These are phyloP conservation scores for Plasmodium relictum DNA, from an alignment of 169 alveolate species.

Conservation along the genomic window DNA sequence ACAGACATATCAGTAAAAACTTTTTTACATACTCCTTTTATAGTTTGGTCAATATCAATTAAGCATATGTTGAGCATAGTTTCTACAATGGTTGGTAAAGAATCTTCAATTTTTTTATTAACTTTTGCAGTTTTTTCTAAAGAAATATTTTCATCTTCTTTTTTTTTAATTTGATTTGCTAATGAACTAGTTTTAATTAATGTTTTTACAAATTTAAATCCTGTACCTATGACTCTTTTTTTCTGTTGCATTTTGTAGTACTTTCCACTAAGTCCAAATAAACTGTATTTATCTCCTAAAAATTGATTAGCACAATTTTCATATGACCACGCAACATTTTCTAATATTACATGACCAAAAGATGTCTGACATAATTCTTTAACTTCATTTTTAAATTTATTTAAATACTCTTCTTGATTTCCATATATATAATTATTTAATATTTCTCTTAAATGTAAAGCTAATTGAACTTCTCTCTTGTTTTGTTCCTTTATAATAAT, in stretches of 20 bases:
- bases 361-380: slow-evolving; percentile 88
- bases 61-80: slow-evolving; percentile 91
- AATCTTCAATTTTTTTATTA: slow-evolving; percentile 86
- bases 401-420: slow-evolving; percentile 85
- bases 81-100: slow-evolving; percentile 90
- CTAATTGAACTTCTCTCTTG: slow-evolving; percentile 89
- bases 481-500: slow-evolving; percentile 83
- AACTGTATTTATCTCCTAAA: slow-evolving; percentile 89
- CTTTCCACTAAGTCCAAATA: slow-evolving; percentile 89
- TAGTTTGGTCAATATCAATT: slow-evolving; percentile 91
- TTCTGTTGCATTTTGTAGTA: slow-evolving; percentile 89
- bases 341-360: slow-evolving; percentile 89
- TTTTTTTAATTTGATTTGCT: slow-evolving; percentile 80
- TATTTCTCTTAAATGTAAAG: slow-evolving; percentile 87
- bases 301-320: slow-evolving; percentile 91
- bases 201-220: slow-evolving; percentile 86
- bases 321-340: slow-evolving; percentile 93
- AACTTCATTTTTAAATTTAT: slow-evolving; percentile 82
- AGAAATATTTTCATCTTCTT: slow-evolving; percentile 75
- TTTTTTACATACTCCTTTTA: slow-evolving; percentile 89
- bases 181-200: slow-evolving; percentile 87
- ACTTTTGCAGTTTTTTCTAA: slow-evolving; percentile 82
- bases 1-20: slow-evolving; percentile 92
- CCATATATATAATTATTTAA: slow-evolving; percentile 85
- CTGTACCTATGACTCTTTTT: slow-evolving; percentile 85